A percentile compares a stretch with the other conserved stretches of the same genome.
phyloP scores from a whole-genome alignment of 2,329 filamentous ascomycete genomes.

The Onygenales sp. region DNA sequence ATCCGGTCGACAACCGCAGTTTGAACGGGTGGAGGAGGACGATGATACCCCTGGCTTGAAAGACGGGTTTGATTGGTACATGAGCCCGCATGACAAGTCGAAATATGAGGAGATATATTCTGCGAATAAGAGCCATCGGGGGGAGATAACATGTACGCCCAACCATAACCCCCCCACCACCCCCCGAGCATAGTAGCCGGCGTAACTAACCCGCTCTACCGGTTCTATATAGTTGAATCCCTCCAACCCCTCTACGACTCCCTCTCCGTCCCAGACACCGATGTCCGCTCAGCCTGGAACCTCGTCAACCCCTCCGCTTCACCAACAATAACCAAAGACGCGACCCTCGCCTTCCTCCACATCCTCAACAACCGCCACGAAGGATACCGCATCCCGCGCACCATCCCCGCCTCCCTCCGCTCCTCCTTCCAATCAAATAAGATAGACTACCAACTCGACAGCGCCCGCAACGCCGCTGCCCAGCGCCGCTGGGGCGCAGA shows the following conservation, averaged over 20 bases:
- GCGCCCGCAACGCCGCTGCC: constrained; percentile 47
- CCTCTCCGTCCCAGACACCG: constrained; percentile 58
- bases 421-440: constrained; percentile 89
- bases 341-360: constrained; percentile 86
- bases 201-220: constrained; percentile 6
- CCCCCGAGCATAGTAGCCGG: neutral
- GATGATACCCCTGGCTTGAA: constrained; percentile 76
- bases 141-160: constrained; percentile 65
- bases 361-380: constrained; percentile 95
- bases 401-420: constrained; percentile 81
- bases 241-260: constrained; percentile 74
- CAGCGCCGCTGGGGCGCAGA: constrained; percentile 64
- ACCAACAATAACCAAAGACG: constrained; percentile 84
- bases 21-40: constrained; percentile 72
- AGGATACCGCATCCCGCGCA: constrained; percentile 85
- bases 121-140: constrained; percentile 78
- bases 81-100: constrained; percentile 78
- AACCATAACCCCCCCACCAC: neutral
- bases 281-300: constrained; percentile 91
- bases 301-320: constrained; percentile 85
- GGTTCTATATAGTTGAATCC: constrained; percentile 51
- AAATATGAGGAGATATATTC: constrained; percentile 98
- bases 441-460: constrained; percentile 91
- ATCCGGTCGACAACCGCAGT: constrained; percentile 67
- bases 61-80: constrained; percentile 99